Conservation (phyloP, 345 rosid species). For the Eucalyptus lansdowneana region DNA sequence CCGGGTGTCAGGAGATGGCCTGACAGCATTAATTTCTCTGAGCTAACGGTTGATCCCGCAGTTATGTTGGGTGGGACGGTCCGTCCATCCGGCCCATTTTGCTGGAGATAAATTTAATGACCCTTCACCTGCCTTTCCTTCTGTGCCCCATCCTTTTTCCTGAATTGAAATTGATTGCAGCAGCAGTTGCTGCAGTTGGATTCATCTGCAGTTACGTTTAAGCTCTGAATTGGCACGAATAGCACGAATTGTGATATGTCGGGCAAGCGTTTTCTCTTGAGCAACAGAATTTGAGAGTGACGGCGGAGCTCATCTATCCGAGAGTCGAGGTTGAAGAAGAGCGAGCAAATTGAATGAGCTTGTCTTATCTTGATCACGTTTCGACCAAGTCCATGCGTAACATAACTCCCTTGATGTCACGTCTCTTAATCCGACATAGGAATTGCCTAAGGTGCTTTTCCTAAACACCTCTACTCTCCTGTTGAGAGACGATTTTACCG, state of each 20-base stretch:
- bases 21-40: background rate
- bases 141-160: background rate
- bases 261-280: background rate
- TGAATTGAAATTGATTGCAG: background rate
- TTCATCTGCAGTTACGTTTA: background rate
- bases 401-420: background rate
- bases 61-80: background rate
- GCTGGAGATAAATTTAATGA: background rate
- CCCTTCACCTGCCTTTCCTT: background rate
- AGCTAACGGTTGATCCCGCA: background rate
- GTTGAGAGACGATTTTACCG: too few species aligned
- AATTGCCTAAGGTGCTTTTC: too few species aligned
- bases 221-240: background rate
- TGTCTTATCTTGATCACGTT: background rate
- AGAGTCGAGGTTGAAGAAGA: background rate
- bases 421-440: background rate
- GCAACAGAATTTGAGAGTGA: background rate
- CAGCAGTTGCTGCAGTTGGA: background rate
- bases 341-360: rapidly evolving
- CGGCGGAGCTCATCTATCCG: background rate
- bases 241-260: background rate
- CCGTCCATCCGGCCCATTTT: background rate
- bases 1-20: background rate
- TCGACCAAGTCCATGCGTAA: background rate
- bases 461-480: too few species aligned